Evolutionary conservation across 352 stramenopile genomes (phyloP).

Genomic region (Phytophthora sojae): DNA sequence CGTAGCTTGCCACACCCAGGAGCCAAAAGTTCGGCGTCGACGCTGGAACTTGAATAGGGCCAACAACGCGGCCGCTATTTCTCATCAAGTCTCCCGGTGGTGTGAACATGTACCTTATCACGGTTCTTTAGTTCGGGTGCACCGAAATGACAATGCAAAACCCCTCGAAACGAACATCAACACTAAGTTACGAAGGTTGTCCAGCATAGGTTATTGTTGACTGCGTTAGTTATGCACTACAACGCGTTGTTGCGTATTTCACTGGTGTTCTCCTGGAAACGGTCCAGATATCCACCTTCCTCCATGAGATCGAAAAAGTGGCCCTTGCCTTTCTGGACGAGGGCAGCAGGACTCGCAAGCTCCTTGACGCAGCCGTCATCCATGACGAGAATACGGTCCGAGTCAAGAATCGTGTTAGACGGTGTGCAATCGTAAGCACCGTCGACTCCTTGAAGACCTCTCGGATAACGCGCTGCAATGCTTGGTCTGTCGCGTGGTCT

Average conservation of each 20-base stretch:
- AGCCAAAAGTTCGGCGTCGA: no score
- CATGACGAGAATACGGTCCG: slow-evolving; percentile 62
- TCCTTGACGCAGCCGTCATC: slow-evolving; percentile 85
- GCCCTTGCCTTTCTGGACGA: slow-evolving; percentile 52
- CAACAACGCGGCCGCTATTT: no score
- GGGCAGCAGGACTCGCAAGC: slow-evolving; percentile 72
- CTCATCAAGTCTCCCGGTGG: no score
- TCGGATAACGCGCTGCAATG: slow-evolving; percentile 77
- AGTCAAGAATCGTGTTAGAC: slow-evolving; percentile 97
- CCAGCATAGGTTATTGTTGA: no score
- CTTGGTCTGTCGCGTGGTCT: slow-evolving; percentile 83
- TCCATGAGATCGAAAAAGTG: slow-evolving; percentile 62
- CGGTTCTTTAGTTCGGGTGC: no score
- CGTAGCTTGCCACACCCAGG: no score
- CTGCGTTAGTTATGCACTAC: not conserved
- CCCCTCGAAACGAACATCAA: no score
- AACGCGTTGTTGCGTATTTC: not conserved
- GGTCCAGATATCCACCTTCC: slow-evolving; percentile 56
- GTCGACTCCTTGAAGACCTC: slow-evolving; percentile 91
- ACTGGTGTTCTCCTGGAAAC: slow-evolving; percentile 12
- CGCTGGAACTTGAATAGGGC: no score
- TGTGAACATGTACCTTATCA: no score
- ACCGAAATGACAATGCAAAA: no score
- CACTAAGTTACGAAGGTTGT: no score
- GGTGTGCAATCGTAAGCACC: slow-evolving; percentile 96